phyloP scores from a whole-genome alignment of 1,284 basidiomycete species.

The Coniophora puteana region DNA sequence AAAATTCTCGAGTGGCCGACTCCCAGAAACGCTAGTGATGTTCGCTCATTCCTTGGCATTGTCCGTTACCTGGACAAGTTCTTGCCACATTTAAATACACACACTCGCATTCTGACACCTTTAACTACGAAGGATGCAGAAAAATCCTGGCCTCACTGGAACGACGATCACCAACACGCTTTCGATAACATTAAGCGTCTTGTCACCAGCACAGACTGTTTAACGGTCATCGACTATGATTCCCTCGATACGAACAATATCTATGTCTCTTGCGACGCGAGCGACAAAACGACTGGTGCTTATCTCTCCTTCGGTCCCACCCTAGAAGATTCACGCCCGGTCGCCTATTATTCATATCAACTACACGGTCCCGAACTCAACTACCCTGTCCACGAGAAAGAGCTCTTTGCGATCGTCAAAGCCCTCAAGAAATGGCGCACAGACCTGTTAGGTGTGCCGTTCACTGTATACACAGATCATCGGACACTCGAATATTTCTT shows the following conservation, averaged over 20 bases:
- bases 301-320: constrained; percentile 28
- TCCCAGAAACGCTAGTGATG: constrained; percentile 25
- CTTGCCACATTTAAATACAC: constrained; percentile 29
- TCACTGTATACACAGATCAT: constrained; percentile 37
- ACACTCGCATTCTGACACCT: constrained; percentile 26
- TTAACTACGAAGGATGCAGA: constrained; percentile 28
- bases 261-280: constrained; percentile 35
- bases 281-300: constrained; percentile 27
- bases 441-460: constrained; percentile 29
- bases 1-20: constrained; percentile 31
- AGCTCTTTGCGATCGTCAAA: constrained; percentile 30
- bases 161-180: constrained; percentile 28
- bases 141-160: constrained; percentile 29
- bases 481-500: constrained; percentile 32
- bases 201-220: constrained; percentile 20
- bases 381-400: constrained; percentile 35
- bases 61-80: constrained; percentile 32
- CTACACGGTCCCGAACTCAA: constrained; percentile 30
- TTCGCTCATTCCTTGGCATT: constrained; percentile 32
- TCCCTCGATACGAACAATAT: constrained; percentile 26
- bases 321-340: constrained; percentile 26
- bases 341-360: constrained; percentile 29
- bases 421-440: constrained; percentile 32
- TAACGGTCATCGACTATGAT: constrained; percentile 31
- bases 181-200: constrained; percentile 37